Conservation (phyloP, 768 basidiomycete genomes). For the Pholiota molesta region DNA sequence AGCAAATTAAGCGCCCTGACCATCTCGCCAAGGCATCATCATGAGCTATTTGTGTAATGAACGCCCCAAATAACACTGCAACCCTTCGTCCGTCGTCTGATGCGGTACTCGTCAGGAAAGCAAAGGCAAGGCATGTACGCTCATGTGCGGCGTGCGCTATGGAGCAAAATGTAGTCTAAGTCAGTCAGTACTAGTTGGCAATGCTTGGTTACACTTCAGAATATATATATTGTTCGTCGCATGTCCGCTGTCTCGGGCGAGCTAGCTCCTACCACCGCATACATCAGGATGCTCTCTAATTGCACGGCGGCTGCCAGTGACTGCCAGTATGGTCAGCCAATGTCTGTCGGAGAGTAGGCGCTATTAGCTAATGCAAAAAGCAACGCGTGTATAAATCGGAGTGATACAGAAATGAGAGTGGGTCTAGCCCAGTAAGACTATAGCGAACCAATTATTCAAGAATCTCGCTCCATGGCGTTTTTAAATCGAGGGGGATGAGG, state of each 20-base stretch:
- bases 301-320: not conserved
- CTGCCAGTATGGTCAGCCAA: not conserved
- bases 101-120: no score
- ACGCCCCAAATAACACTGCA: not conserved
- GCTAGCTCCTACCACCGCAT: conserved; percentile 6
- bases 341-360: not conserved
- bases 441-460: no score
- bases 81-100: no score
- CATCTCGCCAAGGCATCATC: not conserved
- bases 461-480: no score
- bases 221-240: not conserved
- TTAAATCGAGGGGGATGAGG: no score
- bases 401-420: no score
- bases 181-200: no score
- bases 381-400: no score
- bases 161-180: not conserved
- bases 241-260: conserved; percentile 2
- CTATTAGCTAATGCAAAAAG: no score
- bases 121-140: no score
- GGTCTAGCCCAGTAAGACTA: no score
- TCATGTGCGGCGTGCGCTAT: no score
- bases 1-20: conserved; percentile 1
- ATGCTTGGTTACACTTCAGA: not conserved
- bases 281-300: not conserved
- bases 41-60: not conserved